phyloP scores from a whole-genome alignment of 2,329 filamentous ascomycete species.

The Cladobotryum protrusum region DNA sequence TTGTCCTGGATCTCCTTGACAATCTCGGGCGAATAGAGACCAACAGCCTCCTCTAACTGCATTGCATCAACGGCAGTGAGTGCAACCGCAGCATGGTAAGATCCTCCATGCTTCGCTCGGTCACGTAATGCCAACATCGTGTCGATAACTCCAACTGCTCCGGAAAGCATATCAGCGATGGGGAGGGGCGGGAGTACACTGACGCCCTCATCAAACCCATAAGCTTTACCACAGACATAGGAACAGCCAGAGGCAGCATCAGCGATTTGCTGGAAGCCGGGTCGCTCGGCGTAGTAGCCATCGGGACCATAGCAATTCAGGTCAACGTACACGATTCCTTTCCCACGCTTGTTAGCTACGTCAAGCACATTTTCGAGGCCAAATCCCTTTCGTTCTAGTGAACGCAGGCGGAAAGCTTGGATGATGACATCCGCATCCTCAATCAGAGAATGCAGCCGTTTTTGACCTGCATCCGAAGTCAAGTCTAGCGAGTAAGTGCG shows the following conservation, averaged over 20 bases:
- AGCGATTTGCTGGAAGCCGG: conserved; percentile 63
- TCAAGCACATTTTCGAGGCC: conserved; percentile 37
- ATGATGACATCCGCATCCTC: conserved; percentile 35
- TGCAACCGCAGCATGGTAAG: too few relatives aligned
- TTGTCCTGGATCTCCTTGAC: too few relatives aligned
- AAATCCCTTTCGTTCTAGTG: conserved; percentile 39
- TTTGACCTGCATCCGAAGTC: conserved; percentile 31
- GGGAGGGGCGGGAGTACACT: too few relatives aligned
- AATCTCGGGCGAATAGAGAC: too few relatives aligned
- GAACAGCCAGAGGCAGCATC: conserved; percentile 37
- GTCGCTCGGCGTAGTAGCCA: conserved; percentile 51
- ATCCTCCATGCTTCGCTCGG: too few relatives aligned
- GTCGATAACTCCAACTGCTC: too few relatives aligned
- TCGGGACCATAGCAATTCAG: conserved; percentile 59
- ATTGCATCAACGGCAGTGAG: too few relatives aligned
- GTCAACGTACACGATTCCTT: conserved; percentile 57
- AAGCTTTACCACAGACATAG: conserved; percentile 25
- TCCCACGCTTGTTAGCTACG: conserved; percentile 43
- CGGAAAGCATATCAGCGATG: too few relatives aligned
- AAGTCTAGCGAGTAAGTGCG: conserved; percentile 34
- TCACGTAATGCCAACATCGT: too few relatives aligned
- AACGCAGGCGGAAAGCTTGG: conserved; percentile 20
- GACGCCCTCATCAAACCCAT: conserved; percentile 10
- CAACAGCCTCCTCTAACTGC: too few relatives aligned
- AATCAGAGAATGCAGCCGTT: conserved; percentile 35